Conservation (phyloP, 306 rosid species). For the Pterocarpus santalinus region DNA sequence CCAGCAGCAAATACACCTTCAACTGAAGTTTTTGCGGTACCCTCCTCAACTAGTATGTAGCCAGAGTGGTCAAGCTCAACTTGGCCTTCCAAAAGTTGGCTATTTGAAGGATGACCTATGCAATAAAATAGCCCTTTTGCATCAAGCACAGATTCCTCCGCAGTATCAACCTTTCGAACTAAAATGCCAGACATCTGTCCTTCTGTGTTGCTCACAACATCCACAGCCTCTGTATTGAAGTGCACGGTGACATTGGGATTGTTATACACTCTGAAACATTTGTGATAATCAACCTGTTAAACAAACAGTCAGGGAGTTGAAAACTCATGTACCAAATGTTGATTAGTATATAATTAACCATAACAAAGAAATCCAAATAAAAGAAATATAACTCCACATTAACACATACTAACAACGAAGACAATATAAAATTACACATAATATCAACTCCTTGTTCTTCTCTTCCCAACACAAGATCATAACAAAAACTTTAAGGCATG, state of each 20-base stretch:
- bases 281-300: constrained; percentile 99
- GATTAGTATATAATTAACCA: not conserved
- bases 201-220: constrained; percentile 82
- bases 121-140: constrained; percentile 96
- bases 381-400: too few relatives aligned
- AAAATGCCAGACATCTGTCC: constrained; percentile 91
- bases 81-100: constrained; percentile 85
- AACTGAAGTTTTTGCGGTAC: constrained; percentile 78
- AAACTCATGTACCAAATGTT: constrained; percentile 73
- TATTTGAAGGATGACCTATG: constrained; percentile 93
- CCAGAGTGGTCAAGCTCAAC: constrained; percentile 81
- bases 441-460: too few relatives aligned
- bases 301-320: constrained; percentile 93
- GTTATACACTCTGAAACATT: constrained; percentile 99
- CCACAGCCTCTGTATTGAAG: constrained; percentile 89
- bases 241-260: constrained; percentile 88
- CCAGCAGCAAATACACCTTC: constrained; percentile 97
- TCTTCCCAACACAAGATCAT: not conserved
- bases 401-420: too few relatives aligned
- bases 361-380: too few relatives aligned
- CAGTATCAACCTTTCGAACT: constrained; percentile 69
- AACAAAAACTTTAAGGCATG: not conserved
- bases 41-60: constrained; percentile 79
- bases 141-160: constrained; percentile 79
- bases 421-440: too few relatives aligned